Evolutionary conservation across 768 basidiomycete genomes (phyloP), one percentile per base, ranked within the genome.

Genomic region (Strobilomyces echinocephalus): DNA sequence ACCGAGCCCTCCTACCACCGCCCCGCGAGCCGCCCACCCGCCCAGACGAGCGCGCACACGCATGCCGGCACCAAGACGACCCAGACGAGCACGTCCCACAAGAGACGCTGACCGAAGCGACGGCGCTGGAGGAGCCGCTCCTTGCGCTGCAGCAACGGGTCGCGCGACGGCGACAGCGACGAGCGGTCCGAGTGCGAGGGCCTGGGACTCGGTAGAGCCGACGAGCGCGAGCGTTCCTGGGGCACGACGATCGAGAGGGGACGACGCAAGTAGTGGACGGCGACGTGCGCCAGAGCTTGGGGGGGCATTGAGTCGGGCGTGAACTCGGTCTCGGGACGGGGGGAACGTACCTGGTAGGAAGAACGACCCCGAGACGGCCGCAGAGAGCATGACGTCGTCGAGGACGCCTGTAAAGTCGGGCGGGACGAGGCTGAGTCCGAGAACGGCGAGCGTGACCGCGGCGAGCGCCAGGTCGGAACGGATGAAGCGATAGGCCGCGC

Each of bases 11-110:
- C 24, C 43, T 71, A 88, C 85, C 84, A 87, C 63, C 66, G 70
- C 38, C 75, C 73, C 9, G 69, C 63, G 54, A 84, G 60, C 45
- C 76, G 76, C 18, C 85, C 85, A 12, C 68, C 69, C 38, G 74
- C 77, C 85, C 86, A 88, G 8, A 76, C 71, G 15, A 81, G 63
- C 2, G 81, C 81, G 10, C 78, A 76, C 5, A 69, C 74, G 24
- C 87, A 82, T 1, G 82, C 71, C 0, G 84, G 84, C 18, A 87
- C 62, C 16, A 90, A 74, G 11, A 88, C 70, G n/a, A 83, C 57
- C 83, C 90, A 93, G 21, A 88, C 84, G 15, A 85, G 83, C n/a
- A 89, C 63, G 68, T 95, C 91, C 88, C 91, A 94, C 15, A 85
- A 68, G 36, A 95, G 71, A 30, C 94, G 77, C 59, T 81, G 81